Conservation (phyloP, 148 eudicot species). For the Dysphania ambrosioides region DNA sequence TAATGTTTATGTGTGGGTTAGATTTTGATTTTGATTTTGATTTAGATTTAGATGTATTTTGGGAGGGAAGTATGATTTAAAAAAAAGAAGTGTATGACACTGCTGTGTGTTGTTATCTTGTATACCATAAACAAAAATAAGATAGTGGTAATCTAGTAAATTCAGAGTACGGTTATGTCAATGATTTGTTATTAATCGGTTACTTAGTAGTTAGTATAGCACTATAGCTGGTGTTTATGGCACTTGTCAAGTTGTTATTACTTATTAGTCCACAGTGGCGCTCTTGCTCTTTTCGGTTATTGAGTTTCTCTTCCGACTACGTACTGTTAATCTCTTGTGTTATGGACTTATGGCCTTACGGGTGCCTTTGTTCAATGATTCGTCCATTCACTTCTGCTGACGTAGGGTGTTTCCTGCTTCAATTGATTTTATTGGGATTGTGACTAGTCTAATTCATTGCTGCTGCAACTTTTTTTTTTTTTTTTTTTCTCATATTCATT, state of each 20-base stretch:
- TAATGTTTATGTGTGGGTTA: not conserved
- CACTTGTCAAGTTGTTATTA: too few relatives aligned
- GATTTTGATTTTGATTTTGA: not conserved
- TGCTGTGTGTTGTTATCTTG: slow-evolving; percentile 19
- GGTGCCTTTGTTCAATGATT: slow-evolving; percentile 10
- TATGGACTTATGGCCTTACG: too few relatives aligned
- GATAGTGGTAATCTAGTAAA: not conserved
- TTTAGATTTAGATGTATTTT: not conserved
- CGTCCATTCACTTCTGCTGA: not conserved
- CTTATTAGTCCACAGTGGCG: too few relatives aligned
- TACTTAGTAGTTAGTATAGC: too few relatives aligned
- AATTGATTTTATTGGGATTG: not conserved
- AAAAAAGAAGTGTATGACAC: not conserved
- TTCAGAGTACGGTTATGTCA: not conserved
- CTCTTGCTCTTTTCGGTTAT: too few relatives aligned
- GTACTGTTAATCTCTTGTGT: too few relatives aligned
- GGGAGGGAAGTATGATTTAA: not conserved
- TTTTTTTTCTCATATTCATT: too few relatives aligned
- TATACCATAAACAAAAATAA: slow-evolving; percentile 20
- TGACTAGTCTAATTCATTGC: slow-evolving; percentile 4
- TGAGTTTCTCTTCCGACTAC: too few relatives aligned
- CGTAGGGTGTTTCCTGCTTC: not conserved
- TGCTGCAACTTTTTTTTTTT: not conserved
- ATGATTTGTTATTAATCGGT: too few relatives aligned
- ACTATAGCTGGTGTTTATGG: too few relatives aligned